Base-by-base conservation (phyloP, 2,329 filamentous ascomycete species). In the Colletotrichum melonis region DNA sequence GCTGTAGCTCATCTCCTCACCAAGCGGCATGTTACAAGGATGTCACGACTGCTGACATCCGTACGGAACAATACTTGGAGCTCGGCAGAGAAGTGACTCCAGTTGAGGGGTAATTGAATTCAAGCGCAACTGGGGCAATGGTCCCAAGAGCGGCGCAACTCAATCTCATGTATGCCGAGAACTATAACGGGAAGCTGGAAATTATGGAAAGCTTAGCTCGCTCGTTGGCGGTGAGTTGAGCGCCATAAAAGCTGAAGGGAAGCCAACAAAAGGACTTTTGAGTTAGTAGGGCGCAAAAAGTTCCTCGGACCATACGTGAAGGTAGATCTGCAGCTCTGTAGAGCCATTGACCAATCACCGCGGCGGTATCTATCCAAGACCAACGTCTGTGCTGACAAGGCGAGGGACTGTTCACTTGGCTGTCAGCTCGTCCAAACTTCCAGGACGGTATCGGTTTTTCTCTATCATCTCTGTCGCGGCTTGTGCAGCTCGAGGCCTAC, bases 121-220 rank as follows among this genome's bases (percentile, higher is more conserved):
- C 42, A 26, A 16, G 11, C 26, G 38, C 16, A 11, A 26, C 24
- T 26, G 42, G 24, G 42, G 46, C 28, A 14, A 22, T 26, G 32
- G 32, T 14, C 30, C 57, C 42, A 52, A 52, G 42, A 26, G 24
- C 22, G 46, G 28, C n/a, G 16, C 60, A 19, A 54, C 26, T 35
- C 5, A 16, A 28, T 64, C 49, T 55, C 42, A 60, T 42, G 69
- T 65, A 63, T 26, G 69, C 69, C 69, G 49, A 67, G 69, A 62
- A 57, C 56, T 57, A 35, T 46, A 72, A 63, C 32, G 22, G 63
- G 69, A 56, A 72, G 35, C 57, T 72, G 57, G 24, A 26, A 38
- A 19, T 5, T 56, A 3, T 14, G 16, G 16, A 52, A 32, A 16
- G 28, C 46, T 22, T 22, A 49, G n/a, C 24, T 32, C 26, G 9